Percentiles rank a stretch among this genome's conserved stretches.
phyloP scores from a whole-genome alignment of 1,139 yeast genomes.

The Sugiyamaella neomexicana region DNA sequence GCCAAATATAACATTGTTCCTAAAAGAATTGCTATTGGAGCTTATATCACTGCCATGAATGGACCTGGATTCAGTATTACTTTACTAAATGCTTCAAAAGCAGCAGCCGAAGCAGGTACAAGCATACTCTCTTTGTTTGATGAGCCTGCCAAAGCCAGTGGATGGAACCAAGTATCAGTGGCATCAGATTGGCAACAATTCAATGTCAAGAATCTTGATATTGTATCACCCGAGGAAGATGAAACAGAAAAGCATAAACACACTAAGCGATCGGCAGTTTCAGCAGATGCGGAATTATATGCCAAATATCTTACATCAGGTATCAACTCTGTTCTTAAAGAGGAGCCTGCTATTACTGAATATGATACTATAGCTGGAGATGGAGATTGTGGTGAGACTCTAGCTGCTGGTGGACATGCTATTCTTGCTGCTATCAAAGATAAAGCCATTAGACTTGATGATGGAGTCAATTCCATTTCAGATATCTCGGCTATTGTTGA shows the following conservation, averaged over 20 bases:
- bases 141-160: slow-evolving; percentile 73
- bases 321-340: slow-evolving; percentile 50
- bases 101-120: slow-evolving; percentile 29
- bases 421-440: slow-evolving; percentile 51
- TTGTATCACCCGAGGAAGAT: slow-evolving; percentile 29
- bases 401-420: slow-evolving; percentile 78
- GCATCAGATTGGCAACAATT: slow-evolving; percentile 43
- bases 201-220: slow-evolving; percentile 44
- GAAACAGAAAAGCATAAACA: slow-evolving; percentile 20
- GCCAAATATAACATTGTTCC: slow-evolving; percentile 59
- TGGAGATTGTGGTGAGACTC: slow-evolving; percentile 95
- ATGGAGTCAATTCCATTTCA: slow-evolving; percentile 56
- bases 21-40: slow-evolving; percentile 64
- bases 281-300: slow-evolving; percentile 47
- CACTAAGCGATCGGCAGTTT: slow-evolving; percentile 36
- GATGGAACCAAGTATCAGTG: slow-evolving; percentile 58
- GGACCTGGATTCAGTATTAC: slow-evolving; percentile 92
- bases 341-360: slow-evolving; percentile 79
- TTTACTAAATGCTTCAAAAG: slow-evolving; percentile 61
- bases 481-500: slow-evolving; percentile 77
- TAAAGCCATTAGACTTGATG: slow-evolving; percentile 47
- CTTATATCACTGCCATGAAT: slow-evolving; percentile 80
- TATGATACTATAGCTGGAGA: slow-evolving; percentile 92
- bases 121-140: slow-evolving; percentile 51
- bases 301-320: slow-evolving; percentile 49